Percentiles rank a stretch among this genome's conserved stretches.
Evolutionary conservation across 2,329 filamentous ascomycete species (phyloP).

Genomic region (Sporothrix sp.): DNA sequence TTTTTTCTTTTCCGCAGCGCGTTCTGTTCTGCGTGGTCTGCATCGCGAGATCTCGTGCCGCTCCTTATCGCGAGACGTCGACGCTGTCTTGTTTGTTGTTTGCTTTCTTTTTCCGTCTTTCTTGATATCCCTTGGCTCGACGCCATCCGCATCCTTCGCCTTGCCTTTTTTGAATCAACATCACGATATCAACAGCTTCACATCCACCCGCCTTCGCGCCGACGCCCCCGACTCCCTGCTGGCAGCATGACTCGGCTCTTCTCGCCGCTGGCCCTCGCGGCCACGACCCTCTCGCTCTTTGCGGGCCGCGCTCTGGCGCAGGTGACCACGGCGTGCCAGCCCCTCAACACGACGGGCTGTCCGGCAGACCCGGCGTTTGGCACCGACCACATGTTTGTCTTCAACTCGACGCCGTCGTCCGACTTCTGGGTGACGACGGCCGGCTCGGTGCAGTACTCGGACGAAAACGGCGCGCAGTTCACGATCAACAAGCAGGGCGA

Average conservation of each 20-base stretch:
- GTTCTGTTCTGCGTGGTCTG: background rate
- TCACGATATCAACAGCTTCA: background rate
- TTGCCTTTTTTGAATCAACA: background rate
- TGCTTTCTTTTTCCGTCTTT: background rate
- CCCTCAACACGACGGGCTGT: conserved; percentile 57
- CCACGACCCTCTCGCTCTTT: conserved; percentile 5
- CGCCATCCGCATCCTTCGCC: background rate
- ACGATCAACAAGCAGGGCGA: conserved; percentile 60
- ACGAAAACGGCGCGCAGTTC: conserved; percentile 55
- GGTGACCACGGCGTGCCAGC: conserved; percentile 69
- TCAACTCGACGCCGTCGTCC: conserved; percentile 47
- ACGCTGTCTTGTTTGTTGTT: background rate
- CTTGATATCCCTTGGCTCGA: background rate
- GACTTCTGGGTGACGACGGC: conserved; percentile 60
- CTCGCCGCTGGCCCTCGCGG: background rate
- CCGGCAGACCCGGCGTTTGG: conserved; percentile 62
- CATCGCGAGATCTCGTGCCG: background rate
- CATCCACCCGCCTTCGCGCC: background rate
- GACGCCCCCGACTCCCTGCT: too few species aligned
- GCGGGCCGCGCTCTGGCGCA: conserved; percentile 46
- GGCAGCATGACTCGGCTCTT: background rate
- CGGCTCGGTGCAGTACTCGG: conserved; percentile 52
- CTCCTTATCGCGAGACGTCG: background rate
- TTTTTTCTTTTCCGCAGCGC: background rate
- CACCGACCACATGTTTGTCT: conserved; percentile 50